phyloP scores from a whole-genome alignment of 768 basidiomycete genomes.

The Mycena pura region DNA sequence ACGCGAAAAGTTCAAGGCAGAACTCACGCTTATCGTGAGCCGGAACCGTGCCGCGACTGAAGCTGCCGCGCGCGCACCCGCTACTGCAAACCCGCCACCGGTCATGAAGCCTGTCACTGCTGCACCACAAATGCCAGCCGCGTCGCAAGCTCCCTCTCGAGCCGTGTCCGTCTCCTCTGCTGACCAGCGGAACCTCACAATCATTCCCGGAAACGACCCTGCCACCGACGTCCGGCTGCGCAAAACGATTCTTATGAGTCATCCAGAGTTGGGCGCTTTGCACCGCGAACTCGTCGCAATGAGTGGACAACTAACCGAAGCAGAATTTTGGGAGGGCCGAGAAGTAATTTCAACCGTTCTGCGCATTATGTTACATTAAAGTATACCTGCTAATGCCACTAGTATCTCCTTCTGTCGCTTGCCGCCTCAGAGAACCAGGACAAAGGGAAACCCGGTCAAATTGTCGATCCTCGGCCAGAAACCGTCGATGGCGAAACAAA shows the following conservation, averaged over 20 bases:
- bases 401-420: slow-evolving; percentile 83
- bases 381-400: slow-evolving; percentile 26
- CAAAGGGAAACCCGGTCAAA: slow-evolving; percentile 83
- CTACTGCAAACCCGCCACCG: slow-evolving; percentile 31
- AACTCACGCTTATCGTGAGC: slow-evolving; percentile 78
- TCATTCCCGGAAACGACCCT: slow-evolving; percentile 63
- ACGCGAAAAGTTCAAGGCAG: slow-evolving; percentile 83
- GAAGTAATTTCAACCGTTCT: slow-evolving; percentile 60
- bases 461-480: slow-evolving; percentile 89
- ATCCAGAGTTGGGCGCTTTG: slow-evolving; percentile 77
- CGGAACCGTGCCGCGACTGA: slow-evolving; percentile 63
- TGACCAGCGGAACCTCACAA: slow-evolving; percentile 39
- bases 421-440: slow-evolving; percentile 74
- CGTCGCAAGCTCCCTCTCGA: slow-evolving; percentile 61
- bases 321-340: slow-evolving; percentile 97
- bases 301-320: slow-evolving; percentile 83
- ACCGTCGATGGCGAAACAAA: slow-evolving; percentile 88
- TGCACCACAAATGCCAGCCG: slow-evolving; percentile 39
- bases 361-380: slow-evolving; percentile 18
- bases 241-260: slow-evolving; percentile 79
- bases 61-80: slow-evolving; percentile 36
- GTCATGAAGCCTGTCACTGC: slow-evolving; percentile 35
- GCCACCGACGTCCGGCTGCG: slow-evolving; percentile 74
- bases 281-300: slow-evolving; percentile 87
- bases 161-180: slow-evolving; percentile 61